These are phyloP conservation scores for Tephrocybe sp. DNA, from an alignment of 768 basidiomycete genomes.

Conservation along the genomic window DNA sequence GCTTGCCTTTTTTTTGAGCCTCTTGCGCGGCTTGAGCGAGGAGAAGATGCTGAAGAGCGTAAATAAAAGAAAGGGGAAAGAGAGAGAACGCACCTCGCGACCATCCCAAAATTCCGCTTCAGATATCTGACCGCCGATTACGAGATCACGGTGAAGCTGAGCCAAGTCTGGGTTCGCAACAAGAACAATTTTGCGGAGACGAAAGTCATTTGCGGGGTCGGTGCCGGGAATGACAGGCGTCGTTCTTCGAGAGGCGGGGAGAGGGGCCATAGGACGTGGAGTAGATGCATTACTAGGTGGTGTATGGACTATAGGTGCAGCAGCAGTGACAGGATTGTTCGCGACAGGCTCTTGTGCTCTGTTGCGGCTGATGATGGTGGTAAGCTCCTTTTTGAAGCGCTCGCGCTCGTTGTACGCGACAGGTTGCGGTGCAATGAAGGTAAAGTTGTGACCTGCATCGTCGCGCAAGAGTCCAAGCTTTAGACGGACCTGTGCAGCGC, in stretches of 20 bases:
- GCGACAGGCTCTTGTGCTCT: constrained; percentile 37
- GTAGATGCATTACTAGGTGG: constrained; percentile 31
- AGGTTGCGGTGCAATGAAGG: constrained; percentile 67
- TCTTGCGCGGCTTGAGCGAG: constrained; percentile 75
- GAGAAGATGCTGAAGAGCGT: constrained; percentile 60
- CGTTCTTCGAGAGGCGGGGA: constrained; percentile 56
- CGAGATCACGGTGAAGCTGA: constrained; percentile 83
- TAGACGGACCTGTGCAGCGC: constrained; percentile 74
- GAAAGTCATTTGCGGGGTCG: constrained; percentile 68
- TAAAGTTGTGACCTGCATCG: constrained; percentile 80
- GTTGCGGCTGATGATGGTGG: constrained; percentile 75
- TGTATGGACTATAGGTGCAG: constrained; percentile 21
- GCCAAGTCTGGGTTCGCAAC: constrained; percentile 77
- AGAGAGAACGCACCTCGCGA: constrained; percentile 63
- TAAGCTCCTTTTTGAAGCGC: constrained; percentile 79
- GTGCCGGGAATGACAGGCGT: constrained; percentile 58
- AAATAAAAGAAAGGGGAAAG: constrained; percentile 15
- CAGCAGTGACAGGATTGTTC: constrained; percentile 16
- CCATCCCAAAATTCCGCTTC: constrained; percentile 98
- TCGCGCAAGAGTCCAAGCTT: constrained; percentile 71
- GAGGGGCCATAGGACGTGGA: constrained; percentile 50
- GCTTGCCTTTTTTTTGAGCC: constrained; percentile 75
- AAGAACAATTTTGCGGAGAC: constrained; percentile 77
- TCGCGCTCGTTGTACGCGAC: constrained; percentile 73
- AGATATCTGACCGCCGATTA: constrained; percentile 79